phyloP scores from a whole-genome alignment of 345 rosid genomes.

The Psidium guajava region DNA sequence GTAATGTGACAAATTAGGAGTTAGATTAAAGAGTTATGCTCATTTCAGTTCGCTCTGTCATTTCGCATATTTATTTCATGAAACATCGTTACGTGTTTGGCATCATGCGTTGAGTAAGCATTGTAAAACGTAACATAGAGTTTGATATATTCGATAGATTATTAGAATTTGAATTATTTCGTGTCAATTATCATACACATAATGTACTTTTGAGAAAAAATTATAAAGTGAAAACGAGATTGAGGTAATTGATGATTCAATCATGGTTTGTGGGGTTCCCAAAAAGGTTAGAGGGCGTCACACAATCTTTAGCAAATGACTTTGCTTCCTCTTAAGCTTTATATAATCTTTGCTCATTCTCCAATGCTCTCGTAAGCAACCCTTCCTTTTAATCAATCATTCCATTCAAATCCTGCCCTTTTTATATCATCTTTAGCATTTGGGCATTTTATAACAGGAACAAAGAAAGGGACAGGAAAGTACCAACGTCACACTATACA shows the following conservation, averaged over 20 bases:
- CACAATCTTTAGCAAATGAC: slow-evolving; percentile 5
- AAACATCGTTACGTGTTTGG: background rate
- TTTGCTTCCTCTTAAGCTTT: slow-evolving; percentile 9
- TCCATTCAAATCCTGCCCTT: slow-evolving; percentile 38
- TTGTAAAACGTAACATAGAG: background rate
- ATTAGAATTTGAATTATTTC: background rate
- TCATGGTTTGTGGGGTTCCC: slow-evolving; percentile 19
- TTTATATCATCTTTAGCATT: slow-evolving; percentile 23
- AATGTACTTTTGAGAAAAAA: background rate
- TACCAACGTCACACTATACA: slow-evolving; percentile 18
- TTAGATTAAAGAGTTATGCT: background rate
- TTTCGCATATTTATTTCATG: background rate
- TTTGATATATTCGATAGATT: background rate
- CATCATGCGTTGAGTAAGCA: background rate
- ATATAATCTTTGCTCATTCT: slow-evolving; percentile 12
- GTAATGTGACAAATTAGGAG: background rate
- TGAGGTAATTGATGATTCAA: slow-evolving; percentile 9
- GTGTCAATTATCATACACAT: background rate
- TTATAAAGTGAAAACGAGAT: background rate
- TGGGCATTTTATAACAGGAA: slow-evolving; percentile 51
- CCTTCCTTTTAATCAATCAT: slow-evolving; percentile 19
- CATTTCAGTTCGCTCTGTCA: background rate
- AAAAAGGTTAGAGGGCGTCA: slow-evolving; percentile 15
- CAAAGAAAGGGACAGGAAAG: slow-evolving; percentile 33
- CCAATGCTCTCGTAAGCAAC: background rate